Percentiles rank a stretch among this genome's conserved stretches.
phyloP scores from a whole-genome alignment of 2,329 filamentous ascomycete genomes.

The Exserohilum rostratum region DNA sequence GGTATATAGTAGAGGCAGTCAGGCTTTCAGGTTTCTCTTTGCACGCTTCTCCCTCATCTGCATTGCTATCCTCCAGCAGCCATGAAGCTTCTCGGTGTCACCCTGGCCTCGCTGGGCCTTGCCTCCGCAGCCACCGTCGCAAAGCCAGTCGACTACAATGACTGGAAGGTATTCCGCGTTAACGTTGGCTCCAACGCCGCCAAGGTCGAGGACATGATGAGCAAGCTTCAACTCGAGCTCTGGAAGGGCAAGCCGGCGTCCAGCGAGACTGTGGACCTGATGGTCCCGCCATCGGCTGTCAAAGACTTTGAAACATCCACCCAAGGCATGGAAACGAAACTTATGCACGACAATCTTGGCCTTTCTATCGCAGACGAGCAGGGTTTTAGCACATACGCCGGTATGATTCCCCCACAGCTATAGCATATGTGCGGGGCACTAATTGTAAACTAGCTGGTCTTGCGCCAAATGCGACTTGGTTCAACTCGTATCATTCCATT shows the following conservation, averaged over 20 bases:
- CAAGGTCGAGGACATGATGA: slow-evolving; percentile 38
- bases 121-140: slow-evolving; percentile 41
- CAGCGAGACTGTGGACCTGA: slow-evolving; percentile 44
- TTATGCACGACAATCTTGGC: slow-evolving; percentile 49
- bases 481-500: slow-evolving; percentile 45
- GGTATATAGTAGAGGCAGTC: slow-evolving; percentile 3
- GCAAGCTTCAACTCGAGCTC: slow-evolving; percentile 38
- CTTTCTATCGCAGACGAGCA: slow-evolving; percentile 43
- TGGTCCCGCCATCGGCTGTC: slow-evolving; percentile 42
- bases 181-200: slow-evolving; percentile 37
- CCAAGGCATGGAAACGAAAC: slow-evolving; percentile 32
- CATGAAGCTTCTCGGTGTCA: slow-evolving; percentile 42
- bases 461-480: slow-evolving; percentile 43
- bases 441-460: slow-evolving; percentile 30
- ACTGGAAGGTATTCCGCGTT: slow-evolving; percentile 47
- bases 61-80: slow-evolving; percentile 1
- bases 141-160: slow-evolving; percentile 41
- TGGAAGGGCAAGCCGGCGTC: slow-evolving; percentile 45
- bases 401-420: slow-evolving; percentile 23
- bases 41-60: slow-evolving; percentile 6
- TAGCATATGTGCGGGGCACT: slow-evolving; percentile 17
- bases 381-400: slow-evolving; percentile 38
- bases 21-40: neutral
- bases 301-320: slow-evolving; percentile 37
- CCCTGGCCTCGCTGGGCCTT: slow-evolving; percentile 40